Conservation (phyloP, 169 alveolate genomes). For the Plasmodium adleri region DNA sequence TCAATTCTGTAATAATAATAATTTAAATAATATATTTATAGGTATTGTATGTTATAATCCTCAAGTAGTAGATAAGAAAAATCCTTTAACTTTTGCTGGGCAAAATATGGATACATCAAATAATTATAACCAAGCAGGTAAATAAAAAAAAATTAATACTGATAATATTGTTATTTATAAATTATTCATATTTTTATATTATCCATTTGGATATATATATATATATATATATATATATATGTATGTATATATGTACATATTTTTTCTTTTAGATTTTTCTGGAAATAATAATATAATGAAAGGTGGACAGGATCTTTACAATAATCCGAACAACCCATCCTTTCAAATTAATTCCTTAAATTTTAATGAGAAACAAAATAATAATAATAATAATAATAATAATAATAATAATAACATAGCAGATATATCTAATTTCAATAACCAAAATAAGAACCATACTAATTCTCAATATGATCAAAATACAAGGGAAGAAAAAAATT, state of each 20-base stretch:
- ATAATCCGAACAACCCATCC: not conserved
- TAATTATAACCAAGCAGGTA: conserved; percentile 5
- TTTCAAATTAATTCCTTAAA: too few relatives aligned
- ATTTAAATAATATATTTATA: conserved; percentile 33
- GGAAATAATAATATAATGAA: not conserved
- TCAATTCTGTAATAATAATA: conserved; percentile 21
- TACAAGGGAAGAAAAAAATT: not conserved
- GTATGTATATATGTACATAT: too few relatives aligned
- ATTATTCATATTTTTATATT: not conserved
- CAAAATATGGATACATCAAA: not conserved
- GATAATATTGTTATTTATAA: conserved; percentile 5
- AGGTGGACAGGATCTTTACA: not conserved
- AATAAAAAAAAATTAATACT: not conserved
- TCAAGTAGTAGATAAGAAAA: conserved; percentile 30
- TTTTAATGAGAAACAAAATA: not conserved
- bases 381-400: not conserved
- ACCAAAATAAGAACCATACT: not conserved
- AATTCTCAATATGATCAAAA: not conserved
- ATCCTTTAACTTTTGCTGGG: not conserved
- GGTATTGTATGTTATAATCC: conserved; percentile 69
- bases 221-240: too few relatives aligned
- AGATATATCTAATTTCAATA: not conserved
- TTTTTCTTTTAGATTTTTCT: not conserved
- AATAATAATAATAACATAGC: not conserved
- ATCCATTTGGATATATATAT: too few relatives aligned